Evolutionary conservation across 148 eudicot species (phyloP), one percentile per base, ranked within the genome.

Genomic region (Vaccinium macrocarpon): DNA sequence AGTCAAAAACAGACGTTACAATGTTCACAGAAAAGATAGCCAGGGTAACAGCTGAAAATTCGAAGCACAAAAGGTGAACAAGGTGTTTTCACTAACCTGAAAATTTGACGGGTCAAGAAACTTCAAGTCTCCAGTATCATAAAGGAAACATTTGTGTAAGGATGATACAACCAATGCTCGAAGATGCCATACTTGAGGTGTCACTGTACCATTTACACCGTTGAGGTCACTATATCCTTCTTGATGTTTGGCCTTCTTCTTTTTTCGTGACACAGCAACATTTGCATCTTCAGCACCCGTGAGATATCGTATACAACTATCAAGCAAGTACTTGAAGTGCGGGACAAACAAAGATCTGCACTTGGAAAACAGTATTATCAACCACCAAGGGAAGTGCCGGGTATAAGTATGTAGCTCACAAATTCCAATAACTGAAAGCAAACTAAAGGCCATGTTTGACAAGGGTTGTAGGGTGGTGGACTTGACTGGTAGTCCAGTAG

Each of bases 291-390:
- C 91, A 84, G 88, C 85, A 74, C 89, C 92, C 14, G 89, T 88
- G 12, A 97, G 94, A 92, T 89, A 88, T 74, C 87, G 89, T 62
- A 93, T 84, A 87, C 92, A 91, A 61, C 92, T 92, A 80, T 92
- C 94, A 6, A 91, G 90, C 88, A 97, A 80, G 89, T 92, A 92
- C 87, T 97, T 97, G 91, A 97, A 97, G 91, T 95, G 92, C 64
- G 99, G 98, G 16, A 97, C 98, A 92, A 97, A 97, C 59, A 95
- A 83, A 16, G 97, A 92, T 80, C 99, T 96, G 93, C 84, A 50
- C 15, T 64, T 25, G 57, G 81, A 84, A 66, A 8, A 46, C 21
- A 77, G 16, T 7, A 81, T 19, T 51, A 82, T 82, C 29, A 82
- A 25, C 21, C n/a, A 25, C 59, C 16, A 66, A 53, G 64, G 48